Evolutionary conservation across 2,329 filamentous ascomycete genomes (phyloP).

Genomic region (Cordyceps fumosorosea): DNA sequence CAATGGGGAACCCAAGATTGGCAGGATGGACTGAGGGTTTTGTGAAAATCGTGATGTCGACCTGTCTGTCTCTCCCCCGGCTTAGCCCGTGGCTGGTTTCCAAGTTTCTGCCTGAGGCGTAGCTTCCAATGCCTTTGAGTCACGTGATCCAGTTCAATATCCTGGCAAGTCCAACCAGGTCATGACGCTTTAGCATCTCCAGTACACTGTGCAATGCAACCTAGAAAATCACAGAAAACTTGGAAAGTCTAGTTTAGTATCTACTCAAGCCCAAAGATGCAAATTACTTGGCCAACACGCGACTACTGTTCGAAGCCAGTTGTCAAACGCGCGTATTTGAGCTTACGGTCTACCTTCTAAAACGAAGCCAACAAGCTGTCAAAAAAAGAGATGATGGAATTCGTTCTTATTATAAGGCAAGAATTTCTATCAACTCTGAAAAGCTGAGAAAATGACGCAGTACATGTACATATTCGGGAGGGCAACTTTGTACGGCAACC

Average conservation of each 20-base stretch:
- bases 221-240: neutral
- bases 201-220: neutral
- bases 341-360: neutral
- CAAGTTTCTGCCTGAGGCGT: conserved; percentile 15
- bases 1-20: conserved; percentile 36
- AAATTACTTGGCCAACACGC: too few species aligned
- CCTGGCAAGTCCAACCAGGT: neutral
- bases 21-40: conserved; percentile 33
- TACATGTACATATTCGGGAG: neutral
- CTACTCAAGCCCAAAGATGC: too few species aligned
- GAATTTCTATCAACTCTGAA: neutral
- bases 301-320: neutral
- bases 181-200: neutral
- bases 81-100: conserved; percentile 13
- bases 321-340: neutral
- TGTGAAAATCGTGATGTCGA: conserved; percentile 39
- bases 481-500: neutral
- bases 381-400: neutral
- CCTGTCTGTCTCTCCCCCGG: conserved; percentile 8
- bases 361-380: neutral
- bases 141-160: conserved; percentile 4
- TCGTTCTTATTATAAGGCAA: neutral
- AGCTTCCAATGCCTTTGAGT: neutral
- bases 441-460: neutral
- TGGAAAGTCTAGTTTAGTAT: too few species aligned